A percentile compares a stretch with the other conserved stretches of the same genome.
These are phyloP conservation scores for Xylaria venustula DNA, from an alignment of 495 filamentous ascomycete genomes.

Conservation along the genomic window DNA sequence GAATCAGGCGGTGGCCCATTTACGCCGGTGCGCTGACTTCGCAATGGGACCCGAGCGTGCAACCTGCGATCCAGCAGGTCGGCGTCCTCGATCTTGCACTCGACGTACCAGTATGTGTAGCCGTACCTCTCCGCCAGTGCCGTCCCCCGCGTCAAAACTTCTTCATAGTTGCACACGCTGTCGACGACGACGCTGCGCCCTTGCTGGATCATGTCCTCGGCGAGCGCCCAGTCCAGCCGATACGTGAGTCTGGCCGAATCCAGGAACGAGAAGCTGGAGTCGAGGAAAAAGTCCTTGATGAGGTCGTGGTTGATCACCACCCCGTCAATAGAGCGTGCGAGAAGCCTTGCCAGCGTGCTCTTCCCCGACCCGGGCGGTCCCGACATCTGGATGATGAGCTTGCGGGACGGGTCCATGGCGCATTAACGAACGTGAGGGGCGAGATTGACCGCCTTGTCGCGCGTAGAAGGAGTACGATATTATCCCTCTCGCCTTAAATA, in stretches of 20 bases:
- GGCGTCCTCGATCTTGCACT: conserved; percentile 29
- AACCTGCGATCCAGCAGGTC: conserved; percentile 25
- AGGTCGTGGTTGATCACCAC: conserved; percentile 19
- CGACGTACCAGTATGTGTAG: conserved; percentile 23
- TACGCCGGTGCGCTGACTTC: background rate
- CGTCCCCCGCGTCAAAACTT: conserved; percentile 17
- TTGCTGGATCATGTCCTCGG: conserved; percentile 23
- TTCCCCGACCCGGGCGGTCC: conserved; percentile 12
- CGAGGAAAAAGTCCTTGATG: conserved; percentile 17
- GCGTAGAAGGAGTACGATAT: too few relatives aligned
- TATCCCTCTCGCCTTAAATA: background rate
- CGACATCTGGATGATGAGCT: conserved; percentile 9
- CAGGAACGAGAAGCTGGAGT: background rate
- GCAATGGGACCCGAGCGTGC: background rate
- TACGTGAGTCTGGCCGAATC: conserved; percentile 19
- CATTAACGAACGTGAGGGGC: background rate
- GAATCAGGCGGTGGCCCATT: background rate
- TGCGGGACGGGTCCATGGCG: background rate
- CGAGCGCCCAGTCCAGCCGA: conserved; percentile 21
- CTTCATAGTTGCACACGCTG: conserved; percentile 27
- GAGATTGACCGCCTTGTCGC: too few relatives aligned
- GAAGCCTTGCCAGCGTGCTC: conserved; percentile 4
- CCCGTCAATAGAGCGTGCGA: conserved; percentile 8
- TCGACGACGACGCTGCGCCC: conserved; percentile 27
- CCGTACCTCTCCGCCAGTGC: conserved; percentile 14